These are phyloP conservation scores for Tetrahymena borealis DNA, from an alignment of 73 alveolate species.

Conservation along the genomic window DNA sequence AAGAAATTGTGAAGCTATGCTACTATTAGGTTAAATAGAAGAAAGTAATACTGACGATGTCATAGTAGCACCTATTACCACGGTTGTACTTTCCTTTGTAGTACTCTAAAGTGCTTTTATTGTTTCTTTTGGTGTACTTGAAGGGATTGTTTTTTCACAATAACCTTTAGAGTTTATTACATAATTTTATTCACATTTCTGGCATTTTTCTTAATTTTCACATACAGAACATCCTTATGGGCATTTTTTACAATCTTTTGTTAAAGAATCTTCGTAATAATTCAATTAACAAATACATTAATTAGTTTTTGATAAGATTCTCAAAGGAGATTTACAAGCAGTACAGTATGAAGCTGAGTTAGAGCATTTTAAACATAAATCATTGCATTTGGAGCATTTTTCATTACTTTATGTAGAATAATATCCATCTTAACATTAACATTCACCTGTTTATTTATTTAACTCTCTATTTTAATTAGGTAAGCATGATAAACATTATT, in stretches of 20 bases:
- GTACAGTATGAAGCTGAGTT: neutral
- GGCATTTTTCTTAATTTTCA: neutral
- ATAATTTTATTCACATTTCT: neutral
- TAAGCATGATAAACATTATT: neutral
- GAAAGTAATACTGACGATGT: neutral
- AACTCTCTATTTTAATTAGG: neutral
- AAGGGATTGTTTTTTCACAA: neutral
- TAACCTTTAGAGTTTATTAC: neutral
- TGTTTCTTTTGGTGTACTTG: neutral
- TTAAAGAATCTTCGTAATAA: neutral
- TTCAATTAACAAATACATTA: neutral
- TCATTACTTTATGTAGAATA: neutral
- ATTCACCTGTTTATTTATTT: neutral
- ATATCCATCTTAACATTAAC: neutral
- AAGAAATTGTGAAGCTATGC: neutral
- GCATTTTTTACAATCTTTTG: neutral
- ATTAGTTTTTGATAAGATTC: neutral
- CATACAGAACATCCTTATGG: neutral
- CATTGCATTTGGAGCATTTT: neutral
- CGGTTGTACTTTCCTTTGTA: neutral
- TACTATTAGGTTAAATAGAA: neutral
- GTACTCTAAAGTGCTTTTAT: neutral
- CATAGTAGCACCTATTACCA: neutral
- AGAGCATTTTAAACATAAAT: neutral
- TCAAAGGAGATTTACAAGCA: neutral